Percentiles rank a stretch among this genome's conserved stretches.
Conservation (phyloP, 1,139 yeast species). For the Protomyces pachydermus region DNA sequence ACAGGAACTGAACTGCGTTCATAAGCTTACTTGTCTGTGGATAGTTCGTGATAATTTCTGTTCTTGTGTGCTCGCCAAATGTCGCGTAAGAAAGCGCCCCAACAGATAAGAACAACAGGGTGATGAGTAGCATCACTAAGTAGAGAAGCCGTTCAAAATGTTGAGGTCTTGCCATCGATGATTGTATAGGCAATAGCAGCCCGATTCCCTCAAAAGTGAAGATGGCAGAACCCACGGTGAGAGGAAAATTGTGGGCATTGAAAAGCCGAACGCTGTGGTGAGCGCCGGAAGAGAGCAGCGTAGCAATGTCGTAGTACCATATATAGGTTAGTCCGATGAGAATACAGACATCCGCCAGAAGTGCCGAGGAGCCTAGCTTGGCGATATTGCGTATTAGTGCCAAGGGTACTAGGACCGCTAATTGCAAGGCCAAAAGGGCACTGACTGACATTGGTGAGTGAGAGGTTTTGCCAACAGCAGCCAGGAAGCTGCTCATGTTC, state of each 20-base stretch:
- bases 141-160: constrained; percentile 66
- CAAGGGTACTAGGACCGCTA: constrained; percentile 68
- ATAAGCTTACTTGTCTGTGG: constrained; percentile 67
- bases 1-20: constrained; percentile 66
- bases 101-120: constrained; percentile 66
- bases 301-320: constrained; percentile 60
- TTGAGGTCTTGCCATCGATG: constrained; percentile 80
- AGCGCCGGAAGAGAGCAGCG: constrained; percentile 53
- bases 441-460: constrained; percentile 9
- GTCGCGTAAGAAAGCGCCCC: constrained; percentile 81
- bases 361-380: constrained; percentile 81
- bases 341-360: constrained; percentile 82
- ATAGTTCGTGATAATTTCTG: constrained; percentile 80
- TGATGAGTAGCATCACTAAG: constrained; percentile 69
- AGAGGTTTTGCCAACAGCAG: constrained; percentile 38
- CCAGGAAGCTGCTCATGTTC: constrained; percentile 58
- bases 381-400: constrained; percentile 84
- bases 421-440: constrained; percentile 47
- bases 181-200: constrained; percentile 85
- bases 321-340: constrained; percentile 77
- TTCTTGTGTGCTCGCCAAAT: constrained; percentile 72
- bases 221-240: constrained; percentile 58
- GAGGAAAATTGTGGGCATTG: constrained; percentile 50
- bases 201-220: constrained; percentile 98
- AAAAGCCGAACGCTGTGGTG: constrained; percentile 55